A percentile compares a stretch with the other conserved stretches of the same genome.
Conservation (phyloP, 805 yeast species). For the Torulaspora maleeae region DNA sequence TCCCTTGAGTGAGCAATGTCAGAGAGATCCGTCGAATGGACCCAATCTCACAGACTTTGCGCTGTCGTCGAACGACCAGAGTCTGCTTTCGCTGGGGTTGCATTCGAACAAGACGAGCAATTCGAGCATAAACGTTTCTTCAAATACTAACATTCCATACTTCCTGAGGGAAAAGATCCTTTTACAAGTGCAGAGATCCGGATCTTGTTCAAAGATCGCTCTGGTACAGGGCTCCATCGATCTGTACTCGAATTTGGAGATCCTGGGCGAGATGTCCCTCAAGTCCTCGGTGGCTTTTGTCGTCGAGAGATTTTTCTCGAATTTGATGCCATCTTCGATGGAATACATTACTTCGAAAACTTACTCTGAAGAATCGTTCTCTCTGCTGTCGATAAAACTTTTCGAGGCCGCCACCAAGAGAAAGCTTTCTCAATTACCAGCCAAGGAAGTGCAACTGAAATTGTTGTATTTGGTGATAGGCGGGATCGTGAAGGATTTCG, state of each 20-base stretch:
- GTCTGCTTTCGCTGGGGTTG: slow-evolving; percentile 24
- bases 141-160: slow-evolving; percentile 17
- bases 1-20: slow-evolving; percentile 24
- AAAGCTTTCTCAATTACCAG: slow-evolving; percentile 40
- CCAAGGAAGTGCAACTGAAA: slow-evolving; percentile 41
- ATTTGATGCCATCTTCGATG: slow-evolving; percentile 50
- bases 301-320: slow-evolving; percentile 57
- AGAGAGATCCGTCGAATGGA: slow-evolving; percentile 15
- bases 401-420: slow-evolving; percentile 30
- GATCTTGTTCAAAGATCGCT: slow-evolving; percentile 51
- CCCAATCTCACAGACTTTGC: slow-evolving; percentile 31
- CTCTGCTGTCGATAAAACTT: slow-evolving; percentile 30
- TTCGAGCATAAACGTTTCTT: slow-evolving; percentile 7
- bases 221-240: slow-evolving; percentile 24
- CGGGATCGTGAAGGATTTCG: slow-evolving; percentile 71
- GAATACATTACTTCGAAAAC: slow-evolving; percentile 48
- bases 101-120: slow-evolving; percentile 4
- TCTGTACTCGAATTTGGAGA: slow-evolving; percentile 44
- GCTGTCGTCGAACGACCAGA: slow-evolving; percentile 25
- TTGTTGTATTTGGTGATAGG: slow-evolving; percentile 59
- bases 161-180: slow-evolving; percentile 39
- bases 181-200: slow-evolving; percentile 53
- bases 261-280: slow-evolving; percentile 54
- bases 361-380: slow-evolving; percentile 36
- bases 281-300: slow-evolving; percentile 54